Base-by-base conservation (phyloP, 768 basidiomycete species). In the Imleria badia region DNA sequence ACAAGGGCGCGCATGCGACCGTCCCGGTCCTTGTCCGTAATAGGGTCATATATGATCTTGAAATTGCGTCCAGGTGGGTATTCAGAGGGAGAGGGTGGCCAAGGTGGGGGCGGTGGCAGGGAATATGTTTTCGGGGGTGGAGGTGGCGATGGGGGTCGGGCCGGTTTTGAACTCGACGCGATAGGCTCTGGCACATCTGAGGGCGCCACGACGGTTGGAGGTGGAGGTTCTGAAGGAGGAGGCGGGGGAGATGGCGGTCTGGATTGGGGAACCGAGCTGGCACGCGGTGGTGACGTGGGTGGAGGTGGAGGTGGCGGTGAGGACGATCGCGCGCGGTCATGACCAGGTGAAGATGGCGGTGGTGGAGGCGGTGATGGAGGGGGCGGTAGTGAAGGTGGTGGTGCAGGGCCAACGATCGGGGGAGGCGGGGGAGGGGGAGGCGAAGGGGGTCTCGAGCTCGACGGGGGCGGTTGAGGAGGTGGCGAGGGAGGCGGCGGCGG, bases 11-110 rank as follows among this genome's bases (percentile, higher is more conserved):
- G 73, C 45, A 75, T 66, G 45, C 73, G 70, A 14, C 73, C 72
- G 48, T 76, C 75, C 6, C 70, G 63, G 60, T 76, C 69, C 69
- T 70, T 72, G 65, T 88, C 86, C 23, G 79, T 62, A 3, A 72
- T 54, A 30, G 83, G 80, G 64, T 91, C 87, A 64, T 78, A 89
- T 8, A 89, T 68, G 10, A 90, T 75, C 62, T 81, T 86, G 71
- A 79, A 86, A 22, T 80, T 65, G 55, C 74, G 77, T n/a, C 69
- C 77, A 5, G 70, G 55, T 1, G 82, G 77, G 56, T 77, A 81
- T 55, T 76, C 79, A 12, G 76, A 74, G 3, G 70, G 74, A 11
- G 78, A 75, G 1, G 87, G 83, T 1, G 79, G 78, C 84, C 85
- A 89, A 3, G 74, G 70, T 15, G 80, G 84, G 5, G 70, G 69